Evolutionary conservation across 345 rosid species (phyloP).

Genomic region (Gossypium longicalyx): DNA sequence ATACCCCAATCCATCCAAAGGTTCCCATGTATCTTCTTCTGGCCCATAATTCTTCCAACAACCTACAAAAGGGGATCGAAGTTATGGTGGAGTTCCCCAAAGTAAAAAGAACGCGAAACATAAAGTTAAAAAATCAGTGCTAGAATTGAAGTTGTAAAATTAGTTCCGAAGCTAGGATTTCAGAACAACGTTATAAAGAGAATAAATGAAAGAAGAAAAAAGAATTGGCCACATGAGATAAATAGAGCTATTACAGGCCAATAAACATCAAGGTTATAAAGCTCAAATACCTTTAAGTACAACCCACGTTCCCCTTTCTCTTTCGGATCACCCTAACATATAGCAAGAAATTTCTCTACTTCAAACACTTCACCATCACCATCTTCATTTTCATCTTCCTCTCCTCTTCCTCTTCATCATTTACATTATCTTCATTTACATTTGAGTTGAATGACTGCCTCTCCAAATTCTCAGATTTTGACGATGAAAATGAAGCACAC

Average conservation of each 20-base stretch:
- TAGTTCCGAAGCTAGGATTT: neutral
- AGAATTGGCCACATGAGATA: no score
- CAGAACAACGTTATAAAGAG: neutral
- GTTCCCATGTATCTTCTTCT: constrained; percentile 63
- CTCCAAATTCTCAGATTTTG: constrained; percentile 18
- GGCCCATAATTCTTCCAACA: constrained; percentile 56
- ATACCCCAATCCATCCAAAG: constrained; percentile 52
- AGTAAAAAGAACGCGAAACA: neutral
- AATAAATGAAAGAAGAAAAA: no score
- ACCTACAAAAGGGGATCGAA: constrained; percentile 35
- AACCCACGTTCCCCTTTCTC: constrained; percentile 29
- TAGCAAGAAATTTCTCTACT: constrained; percentile 43
- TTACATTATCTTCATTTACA: neutral
- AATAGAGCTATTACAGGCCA: no score
- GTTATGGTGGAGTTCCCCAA: neutral
- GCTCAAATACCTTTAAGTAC: constrained; percentile 37
- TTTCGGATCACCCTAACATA: constrained; percentile 51
- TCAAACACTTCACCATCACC: constrained; percentile 39
- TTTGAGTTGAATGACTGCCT: constrained; percentile 14
- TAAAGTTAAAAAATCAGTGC: neutral
- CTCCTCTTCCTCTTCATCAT: constrained; percentile 1
- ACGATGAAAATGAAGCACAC: constrained; percentile 43
- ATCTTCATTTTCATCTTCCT: constrained; percentile 23
- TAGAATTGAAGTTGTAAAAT: neutral
- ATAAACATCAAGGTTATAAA: no score